Conservation (phyloP, 2,329 filamentous ascomycete species). For the Ramichloridium luteum region DNA sequence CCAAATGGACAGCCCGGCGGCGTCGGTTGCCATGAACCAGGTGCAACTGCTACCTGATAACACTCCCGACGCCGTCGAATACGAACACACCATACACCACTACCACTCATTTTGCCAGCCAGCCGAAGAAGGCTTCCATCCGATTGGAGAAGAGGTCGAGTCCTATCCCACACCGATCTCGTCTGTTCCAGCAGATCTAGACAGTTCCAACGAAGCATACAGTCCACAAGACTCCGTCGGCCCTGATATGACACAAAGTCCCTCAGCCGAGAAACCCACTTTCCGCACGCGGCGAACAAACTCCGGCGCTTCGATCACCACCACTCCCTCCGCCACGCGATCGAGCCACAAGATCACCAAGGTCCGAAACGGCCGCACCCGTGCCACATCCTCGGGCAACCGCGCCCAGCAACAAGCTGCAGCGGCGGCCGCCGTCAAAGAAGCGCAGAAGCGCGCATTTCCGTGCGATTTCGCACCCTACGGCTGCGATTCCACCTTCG, state of each 20-base stretch:
- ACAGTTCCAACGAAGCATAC: conserved; percentile 2
- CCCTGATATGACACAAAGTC: no score
- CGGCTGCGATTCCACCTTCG: conserved; percentile 60
- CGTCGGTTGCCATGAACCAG: conserved; percentile 13
- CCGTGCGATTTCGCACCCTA: conserved; percentile 68
- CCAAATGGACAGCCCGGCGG: neutral
- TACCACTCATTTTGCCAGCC: conserved; percentile 6
- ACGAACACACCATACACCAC: conserved; percentile 6
- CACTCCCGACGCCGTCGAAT: conserved; percentile 6
- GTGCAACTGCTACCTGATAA: conserved; percentile 15
- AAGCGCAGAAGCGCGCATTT: no score
- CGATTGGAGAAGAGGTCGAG: no score
- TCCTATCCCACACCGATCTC: no score
- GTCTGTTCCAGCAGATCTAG: conserved; percentile 3
- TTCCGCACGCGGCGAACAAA: no score
- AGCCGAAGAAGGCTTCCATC: conserved; percentile 17
- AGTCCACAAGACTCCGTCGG: no score
- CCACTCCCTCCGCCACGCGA: no score
- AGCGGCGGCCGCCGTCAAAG: no score
- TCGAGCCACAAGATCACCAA: neutral
- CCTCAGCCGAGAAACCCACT: no score
- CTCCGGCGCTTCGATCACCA: neutral
- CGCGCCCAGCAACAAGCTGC: no score
- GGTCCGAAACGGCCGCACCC: neutral
- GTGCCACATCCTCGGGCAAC: conserved; percentile 1